Evolutionary conservation across 1,284 basidiomycete genomes (phyloP).

Genomic region (Vanrija pseudolonga): DNA sequence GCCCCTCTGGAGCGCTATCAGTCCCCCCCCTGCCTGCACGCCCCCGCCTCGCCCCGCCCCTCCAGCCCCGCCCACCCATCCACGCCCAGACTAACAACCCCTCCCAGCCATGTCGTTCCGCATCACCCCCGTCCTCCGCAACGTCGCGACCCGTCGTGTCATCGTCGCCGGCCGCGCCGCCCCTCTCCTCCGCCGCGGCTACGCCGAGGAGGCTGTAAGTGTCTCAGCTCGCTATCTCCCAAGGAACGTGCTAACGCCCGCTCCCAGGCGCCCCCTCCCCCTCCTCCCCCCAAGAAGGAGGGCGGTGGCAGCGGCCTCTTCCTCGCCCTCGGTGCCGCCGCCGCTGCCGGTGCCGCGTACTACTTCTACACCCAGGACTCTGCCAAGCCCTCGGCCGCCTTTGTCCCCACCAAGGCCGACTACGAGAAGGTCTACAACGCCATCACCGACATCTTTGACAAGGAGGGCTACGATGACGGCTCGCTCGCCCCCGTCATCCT

Average conservation of each 20-base stretch:
- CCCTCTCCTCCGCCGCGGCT: constrained; percentile 27
- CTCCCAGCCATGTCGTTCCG: constrained; percentile 32
- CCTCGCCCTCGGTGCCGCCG: constrained; percentile 30
- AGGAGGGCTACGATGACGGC: constrained; percentile 83
- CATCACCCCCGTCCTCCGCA: constrained; percentile 30
- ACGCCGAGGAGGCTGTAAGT: constrained; percentile 36
- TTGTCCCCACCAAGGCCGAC: constrained; percentile 58
- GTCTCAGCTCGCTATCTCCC: no score
- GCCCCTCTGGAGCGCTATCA: no score
- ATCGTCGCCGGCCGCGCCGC: constrained; percentile 8
- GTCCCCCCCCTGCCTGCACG: no score
- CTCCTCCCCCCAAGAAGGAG: constrained; percentile 32
- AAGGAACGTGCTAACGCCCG: neutral
- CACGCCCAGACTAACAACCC: no score
- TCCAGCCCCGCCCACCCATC: neutral
- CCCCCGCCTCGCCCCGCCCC: neutral
- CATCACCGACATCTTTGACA: constrained; percentile 71
- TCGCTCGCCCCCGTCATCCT: constrained; percentile 87
- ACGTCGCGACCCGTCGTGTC: constrained; percentile 22
- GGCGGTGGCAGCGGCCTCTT: constrained; percentile 23
- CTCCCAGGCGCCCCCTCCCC: constrained; percentile 6
- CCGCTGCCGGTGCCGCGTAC: constrained; percentile 44
- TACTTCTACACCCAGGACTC: constrained; percentile 43
- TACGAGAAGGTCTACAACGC: constrained; percentile 91
- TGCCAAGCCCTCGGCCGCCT: constrained; percentile 53